A percentile compares a stretch with the other conserved stretches of the same genome.
Conservation (phyloP, 768 basidiomycete genomes). For the Pleurotus pulmonarius region DNA sequence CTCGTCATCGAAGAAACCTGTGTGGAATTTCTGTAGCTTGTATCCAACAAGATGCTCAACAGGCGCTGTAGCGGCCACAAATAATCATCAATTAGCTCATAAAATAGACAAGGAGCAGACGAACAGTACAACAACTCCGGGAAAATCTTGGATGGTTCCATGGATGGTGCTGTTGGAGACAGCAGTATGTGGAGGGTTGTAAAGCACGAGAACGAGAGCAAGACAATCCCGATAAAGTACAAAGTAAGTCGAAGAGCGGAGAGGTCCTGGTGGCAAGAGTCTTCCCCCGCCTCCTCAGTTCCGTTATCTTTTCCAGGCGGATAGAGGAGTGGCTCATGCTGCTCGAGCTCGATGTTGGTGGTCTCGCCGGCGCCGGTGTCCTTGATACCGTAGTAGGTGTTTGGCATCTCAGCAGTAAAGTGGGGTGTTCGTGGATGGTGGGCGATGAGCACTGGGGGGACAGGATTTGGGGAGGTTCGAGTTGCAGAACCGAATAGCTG, state of each 20-base stretch:
- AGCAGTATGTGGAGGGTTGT: neutral
- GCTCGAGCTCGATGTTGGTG: neutral
- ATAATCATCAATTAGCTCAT: neutral
- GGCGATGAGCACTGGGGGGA: too few species aligned
- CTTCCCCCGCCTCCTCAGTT: neutral
- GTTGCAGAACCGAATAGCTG: too few species aligned
- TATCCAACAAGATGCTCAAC: neutral
- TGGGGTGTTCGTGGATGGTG: too few species aligned
- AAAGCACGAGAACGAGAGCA: neutral
- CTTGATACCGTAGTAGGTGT: neutral
- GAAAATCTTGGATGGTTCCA: neutral
- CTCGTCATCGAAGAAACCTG: constrained; percentile 3
- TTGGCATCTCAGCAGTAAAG: too few species aligned
- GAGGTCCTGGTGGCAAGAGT: neutral
- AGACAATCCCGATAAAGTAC: neutral
- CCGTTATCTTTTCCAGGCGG: neutral
- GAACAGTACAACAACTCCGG: neutral
- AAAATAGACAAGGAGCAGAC: neutral
- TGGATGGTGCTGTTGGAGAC: neutral
- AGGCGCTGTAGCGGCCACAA: neutral
- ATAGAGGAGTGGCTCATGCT: neutral
- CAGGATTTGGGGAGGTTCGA: too few species aligned
- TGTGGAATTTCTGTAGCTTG: neutral
- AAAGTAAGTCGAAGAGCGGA: neutral
- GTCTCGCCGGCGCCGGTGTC: neutral